These are phyloP conservation scores for Rhododendron griersonianum DNA, from an alignment of 148 eudicot genomes.

Conservation along the genomic window DNA sequence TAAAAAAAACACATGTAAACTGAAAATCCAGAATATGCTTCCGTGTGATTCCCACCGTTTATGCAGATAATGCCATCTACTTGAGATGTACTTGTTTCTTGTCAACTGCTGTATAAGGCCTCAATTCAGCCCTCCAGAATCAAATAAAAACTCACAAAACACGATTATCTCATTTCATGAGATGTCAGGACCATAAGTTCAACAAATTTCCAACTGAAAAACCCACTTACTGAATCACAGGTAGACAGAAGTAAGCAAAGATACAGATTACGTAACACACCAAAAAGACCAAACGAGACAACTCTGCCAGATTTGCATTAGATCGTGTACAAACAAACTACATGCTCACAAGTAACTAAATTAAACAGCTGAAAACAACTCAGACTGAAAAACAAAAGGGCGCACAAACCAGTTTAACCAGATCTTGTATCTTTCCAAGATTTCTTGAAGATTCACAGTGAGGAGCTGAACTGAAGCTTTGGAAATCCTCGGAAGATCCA, in stretches of 20 bases:
- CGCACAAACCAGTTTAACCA: not conserved
- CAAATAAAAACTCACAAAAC: not conserved
- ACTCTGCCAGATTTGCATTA: not conserved
- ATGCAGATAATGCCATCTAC: not conserved
- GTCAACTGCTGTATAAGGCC: not conserved
- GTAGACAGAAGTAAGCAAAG: not conserved
- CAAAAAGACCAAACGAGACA: not conserved
- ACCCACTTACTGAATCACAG: not conserved
- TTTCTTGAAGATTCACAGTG: not conserved
- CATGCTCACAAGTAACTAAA: not conserved
- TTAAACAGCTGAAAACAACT: not conserved
- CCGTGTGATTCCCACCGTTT: not conserved
- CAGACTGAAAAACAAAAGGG: not conserved
- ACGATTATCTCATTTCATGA: not conserved
- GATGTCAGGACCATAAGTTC: not conserved
- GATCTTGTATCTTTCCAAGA: not conserved
- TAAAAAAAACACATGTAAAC: not conserved
- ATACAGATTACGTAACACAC: not conserved
- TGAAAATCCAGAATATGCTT: not conserved
- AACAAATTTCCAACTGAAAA: not conserved
- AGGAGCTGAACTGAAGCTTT: not conserved
- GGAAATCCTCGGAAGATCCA: conserved; percentile 8
- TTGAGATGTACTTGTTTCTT: not conserved
- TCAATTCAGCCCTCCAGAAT: conserved; percentile 1
- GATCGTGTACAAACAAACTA: not conserved